Evolutionary conservation across 1,284 basidiomycete species (phyloP).

Genomic region (Golubevia pallescens): DNA sequence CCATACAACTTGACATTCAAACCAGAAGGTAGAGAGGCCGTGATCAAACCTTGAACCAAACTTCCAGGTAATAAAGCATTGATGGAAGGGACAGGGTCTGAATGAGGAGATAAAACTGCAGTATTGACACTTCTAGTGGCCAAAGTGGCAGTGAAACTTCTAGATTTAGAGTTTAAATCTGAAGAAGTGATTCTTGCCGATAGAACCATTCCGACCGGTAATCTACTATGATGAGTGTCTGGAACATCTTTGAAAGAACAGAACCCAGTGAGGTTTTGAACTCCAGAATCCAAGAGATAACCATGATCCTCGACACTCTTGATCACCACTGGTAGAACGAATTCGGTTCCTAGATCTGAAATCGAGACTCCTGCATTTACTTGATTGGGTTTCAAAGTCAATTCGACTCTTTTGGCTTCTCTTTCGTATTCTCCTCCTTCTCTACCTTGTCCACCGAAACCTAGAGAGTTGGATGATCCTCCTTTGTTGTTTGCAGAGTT

Average conservation of each 20-base stretch:
- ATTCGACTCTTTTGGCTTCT: slow-evolving; percentile 71
- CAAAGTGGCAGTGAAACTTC: no score
- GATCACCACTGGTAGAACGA: slow-evolving; percentile 40
- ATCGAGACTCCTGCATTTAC: slow-evolving; percentile 84
- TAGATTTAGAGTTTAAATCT: no score
- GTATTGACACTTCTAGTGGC: no score
- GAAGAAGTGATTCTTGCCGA: no score
- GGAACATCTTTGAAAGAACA: slow-evolving; percentile 73
- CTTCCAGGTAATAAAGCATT: slow-evolving; percentile 84
- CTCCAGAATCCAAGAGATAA: slow-evolving; percentile 84
- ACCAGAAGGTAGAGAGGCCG: slow-evolving; percentile 78
- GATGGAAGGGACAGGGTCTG: slow-evolving; percentile 66
- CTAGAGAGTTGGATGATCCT: no score
- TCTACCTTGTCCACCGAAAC: slow-evolving; percentile 18
- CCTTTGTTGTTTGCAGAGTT: slow-evolving; percentile 20
- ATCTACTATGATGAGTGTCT: no score
- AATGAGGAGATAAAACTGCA: slow-evolving; percentile 12
- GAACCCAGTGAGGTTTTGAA: slow-evolving; percentile 67
- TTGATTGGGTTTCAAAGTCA: slow-evolving; percentile 81
- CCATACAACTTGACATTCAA: slow-evolving; percentile 89
- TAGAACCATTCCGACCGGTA: no score
- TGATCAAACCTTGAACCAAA: slow-evolving; percentile 84
- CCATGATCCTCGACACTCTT: slow-evolving; percentile 93
- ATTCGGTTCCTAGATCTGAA: slow-evolving; percentile 72
- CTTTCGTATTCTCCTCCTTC: slow-evolving; percentile 61